Evolutionary conservation across 768 basidiomycete species (phyloP), one percentile per base, ranked within the genome.

Genomic region (Fistulinella prunicolor): DNA sequence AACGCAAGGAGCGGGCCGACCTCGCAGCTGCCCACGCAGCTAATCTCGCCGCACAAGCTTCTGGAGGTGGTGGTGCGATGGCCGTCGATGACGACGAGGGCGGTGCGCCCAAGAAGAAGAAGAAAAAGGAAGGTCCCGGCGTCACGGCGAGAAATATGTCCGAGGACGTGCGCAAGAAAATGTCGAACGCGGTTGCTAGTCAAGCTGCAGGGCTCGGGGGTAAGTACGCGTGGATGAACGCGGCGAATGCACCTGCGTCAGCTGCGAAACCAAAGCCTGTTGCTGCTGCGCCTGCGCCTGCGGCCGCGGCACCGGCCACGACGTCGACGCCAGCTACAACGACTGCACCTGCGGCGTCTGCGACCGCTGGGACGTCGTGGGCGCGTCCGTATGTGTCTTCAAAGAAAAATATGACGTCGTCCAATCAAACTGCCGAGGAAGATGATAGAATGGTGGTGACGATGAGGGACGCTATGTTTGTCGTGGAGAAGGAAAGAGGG

Each of bases 151-250:
- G 86, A 47, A 93, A 92, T 61, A 90, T 94, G 88, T 86, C 84
- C 6, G 92, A 93, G 66, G 92, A 94, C 57, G 86, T 91, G 58
- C 74, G 85, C 56, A 94, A 94, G 76, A 92, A 90, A 64, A 83
- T 94, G 83, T 87, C 86, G 28, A 92, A 95, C 64, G 86, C 86
- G 20, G 87, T 89, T 6, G 92, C 92, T 20, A 86, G 83, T 55
- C 89, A 90, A 62, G 89, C 89, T 6, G 89, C 90, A n/a, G 92
- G 92, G 0, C 62, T 90, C 19, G 81, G 83, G 1, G 83, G 86
- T 19, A 86, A 85, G 66, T 94, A 93, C 58, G 76, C 87, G 14
- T 94, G 92, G 92, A 90, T 94, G 89, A 90, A 72, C 14, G 79
- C 86, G 6, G 78, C 81, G 3, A 79, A 74, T 50, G 69, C 75